These are phyloP conservation scores for Botrytis galanthina DNA, from an alignment of 2,329 filamentous ascomycete species.

Conservation along the genomic window DNA sequence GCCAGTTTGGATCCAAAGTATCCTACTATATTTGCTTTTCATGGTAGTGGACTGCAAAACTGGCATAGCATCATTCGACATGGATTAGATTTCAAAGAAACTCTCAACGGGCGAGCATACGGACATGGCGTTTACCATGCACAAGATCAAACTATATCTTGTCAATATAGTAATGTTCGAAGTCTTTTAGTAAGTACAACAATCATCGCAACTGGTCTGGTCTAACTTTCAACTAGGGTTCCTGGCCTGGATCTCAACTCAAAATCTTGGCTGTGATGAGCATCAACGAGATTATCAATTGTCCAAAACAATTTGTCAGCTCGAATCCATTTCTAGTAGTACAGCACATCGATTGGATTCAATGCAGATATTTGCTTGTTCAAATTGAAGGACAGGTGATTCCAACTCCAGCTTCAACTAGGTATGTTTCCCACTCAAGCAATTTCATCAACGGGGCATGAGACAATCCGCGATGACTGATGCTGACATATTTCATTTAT, in stretches of 20 bases:
- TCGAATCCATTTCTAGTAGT: slow-evolving; percentile 67
- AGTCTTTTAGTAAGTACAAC: slow-evolving; percentile 22
- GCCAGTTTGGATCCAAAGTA: slow-evolving; percentile 41
- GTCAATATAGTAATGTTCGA: slow-evolving; percentile 22
- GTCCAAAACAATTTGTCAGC: slow-evolving; percentile 58
- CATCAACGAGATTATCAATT: slow-evolving; percentile 83
- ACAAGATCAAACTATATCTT: slow-evolving; percentile 54
- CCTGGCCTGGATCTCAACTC: slow-evolving; percentile 69
- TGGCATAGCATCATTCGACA: slow-evolving; percentile 90
- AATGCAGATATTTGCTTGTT: slow-evolving; percentile 83
- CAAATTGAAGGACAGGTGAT: slow-evolving; percentile 19
- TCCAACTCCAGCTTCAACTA: neutral
- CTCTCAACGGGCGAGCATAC: slow-evolving; percentile 63
- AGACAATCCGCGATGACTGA: neutral
- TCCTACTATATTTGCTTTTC: slow-evolving; percentile 82
- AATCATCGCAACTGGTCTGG: neutral
- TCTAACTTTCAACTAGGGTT: slow-evolving; percentile 24
- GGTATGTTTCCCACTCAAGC: neutral
- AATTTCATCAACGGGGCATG: neutral
- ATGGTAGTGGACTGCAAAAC: slow-evolving; percentile 72
- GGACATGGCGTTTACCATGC: slow-evolving; percentile 85
- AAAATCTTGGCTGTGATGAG: slow-evolving; percentile 61
- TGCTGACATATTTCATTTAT: neutral
- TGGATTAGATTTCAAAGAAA: slow-evolving; percentile 69
- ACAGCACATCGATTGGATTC: slow-evolving; percentile 77